These are phyloP conservation scores for Fusarium cicatricum DNA, from an alignment of 2,329 filamentous ascomycete species.

Conservation along the genomic window DNA sequence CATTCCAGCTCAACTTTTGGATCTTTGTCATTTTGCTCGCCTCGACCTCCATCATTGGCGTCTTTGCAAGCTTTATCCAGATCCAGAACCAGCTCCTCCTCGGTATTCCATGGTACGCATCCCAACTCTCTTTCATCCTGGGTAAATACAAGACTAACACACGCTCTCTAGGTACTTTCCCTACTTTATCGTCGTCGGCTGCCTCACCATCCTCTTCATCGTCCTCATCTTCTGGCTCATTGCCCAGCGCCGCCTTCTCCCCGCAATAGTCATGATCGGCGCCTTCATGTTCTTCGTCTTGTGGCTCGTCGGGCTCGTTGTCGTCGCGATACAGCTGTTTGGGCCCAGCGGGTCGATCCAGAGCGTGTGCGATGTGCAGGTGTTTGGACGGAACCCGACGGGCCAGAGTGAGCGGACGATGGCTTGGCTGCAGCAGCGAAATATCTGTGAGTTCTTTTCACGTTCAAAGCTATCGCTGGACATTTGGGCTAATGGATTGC, in stretches of 20 bases:
- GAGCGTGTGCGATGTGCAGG: constrained; percentile 65
- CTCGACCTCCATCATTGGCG: constrained; percentile 66
- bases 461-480: too few species aligned
- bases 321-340: constrained; percentile 70
- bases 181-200: constrained; percentile 67
- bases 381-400: constrained; percentile 59
- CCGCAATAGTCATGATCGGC: constrained; percentile 69
- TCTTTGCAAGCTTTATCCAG: constrained; percentile 67
- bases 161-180: constrained; percentile 67
- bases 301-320: constrained; percentile 72
- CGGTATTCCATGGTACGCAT: constrained; percentile 65
- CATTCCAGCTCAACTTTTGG: constrained; percentile 72
- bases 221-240: constrained; percentile 70
- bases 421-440: constrained; percentile 70
- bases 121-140: fast-evolving
- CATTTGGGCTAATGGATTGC: constrained; percentile 27
- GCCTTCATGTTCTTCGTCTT: constrained; percentile 72
- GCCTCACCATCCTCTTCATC: constrained; percentile 73
- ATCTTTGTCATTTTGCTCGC: constrained; percentile 71
- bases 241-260: constrained; percentile 66
- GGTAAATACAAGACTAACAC: neutral
- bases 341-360: constrained; percentile 67
- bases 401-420: constrained; percentile 64
- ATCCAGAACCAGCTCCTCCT: constrained; percentile 65
- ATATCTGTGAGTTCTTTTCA: constrained; percentile 62